These are phyloP conservation scores for Hemisphaericaspora nanyangensis DNA, from an alignment of 805 yeast species.

Conservation along the genomic window DNA sequence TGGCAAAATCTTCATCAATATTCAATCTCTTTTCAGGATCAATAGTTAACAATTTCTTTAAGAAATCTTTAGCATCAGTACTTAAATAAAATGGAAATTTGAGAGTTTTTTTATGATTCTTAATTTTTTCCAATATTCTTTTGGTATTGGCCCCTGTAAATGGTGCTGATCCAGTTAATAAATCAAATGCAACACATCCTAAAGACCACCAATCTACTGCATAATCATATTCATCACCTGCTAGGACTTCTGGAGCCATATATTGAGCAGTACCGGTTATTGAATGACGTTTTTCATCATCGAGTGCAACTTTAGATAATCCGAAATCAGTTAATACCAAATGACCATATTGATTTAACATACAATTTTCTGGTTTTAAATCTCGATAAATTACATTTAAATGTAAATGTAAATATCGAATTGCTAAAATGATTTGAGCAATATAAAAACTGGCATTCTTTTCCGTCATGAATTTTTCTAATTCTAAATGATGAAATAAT, in stretches of 20 bases:
- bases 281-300: slow-evolving; percentile 20
- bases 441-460: slow-evolving; percentile 38
- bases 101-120: slow-evolving; percentile 25
- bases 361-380: slow-evolving; percentile 44
- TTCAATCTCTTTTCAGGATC: slow-evolving; percentile 35
- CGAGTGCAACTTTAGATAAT: slow-evolving; percentile 33
- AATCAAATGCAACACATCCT: slow-evolving; percentile 42
- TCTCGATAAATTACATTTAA: slow-evolving; percentile 41
- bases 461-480: slow-evolving; percentile 21
- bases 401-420: slow-evolving; percentile 33
- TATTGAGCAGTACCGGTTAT: slow-evolving; percentile 45
- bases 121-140: slow-evolving; percentile 36
- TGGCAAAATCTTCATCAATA: slow-evolving; percentile 31
- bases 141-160: slow-evolving; percentile 41
- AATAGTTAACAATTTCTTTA: slow-evolving; percentile 33
- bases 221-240: slow-evolving; percentile 38
- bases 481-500: slow-evolving; percentile 39
- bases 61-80: slow-evolving; percentile 39
- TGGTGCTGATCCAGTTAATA: slow-evolving; percentile 43
- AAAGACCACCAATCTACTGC: slow-evolving; percentile 48
- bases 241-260: slow-evolving; percentile 46
- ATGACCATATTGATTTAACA: slow-evolving; percentile 38
- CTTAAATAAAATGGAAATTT: slow-evolving; percentile 39
- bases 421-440: slow-evolving; percentile 40
- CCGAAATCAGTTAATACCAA: slow-evolving; percentile 45